Conservation (phyloP, 306 rosid genomes). For the Phaseolus lunatus region DNA sequence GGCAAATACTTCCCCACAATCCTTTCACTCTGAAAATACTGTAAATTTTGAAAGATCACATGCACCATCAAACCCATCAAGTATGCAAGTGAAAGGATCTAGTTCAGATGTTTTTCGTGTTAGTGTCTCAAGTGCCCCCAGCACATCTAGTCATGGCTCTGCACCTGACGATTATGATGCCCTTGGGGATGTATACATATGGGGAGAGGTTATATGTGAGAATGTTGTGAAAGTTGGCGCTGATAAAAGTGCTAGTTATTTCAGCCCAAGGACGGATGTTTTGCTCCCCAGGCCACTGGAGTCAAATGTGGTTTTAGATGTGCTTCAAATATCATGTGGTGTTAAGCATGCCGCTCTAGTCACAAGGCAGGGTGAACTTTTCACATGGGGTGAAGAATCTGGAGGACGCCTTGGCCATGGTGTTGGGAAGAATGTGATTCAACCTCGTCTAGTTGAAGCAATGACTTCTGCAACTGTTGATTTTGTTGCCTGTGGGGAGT, state of each 20-base stretch:
- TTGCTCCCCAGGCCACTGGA: conserved; percentile 91
- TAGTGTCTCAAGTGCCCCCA: conserved; percentile 99
- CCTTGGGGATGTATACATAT: conserved; percentile 93
- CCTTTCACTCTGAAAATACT: conserved; percentile 63
- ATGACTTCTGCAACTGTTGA: conserved; percentile 72
- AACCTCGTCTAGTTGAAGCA: conserved; percentile 89
- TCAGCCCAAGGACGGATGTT: conserved; percentile 75
- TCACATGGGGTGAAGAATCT: conserved; percentile 99
- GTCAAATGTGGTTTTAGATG: conserved; percentile 92
- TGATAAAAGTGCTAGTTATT: conserved; percentile 66
- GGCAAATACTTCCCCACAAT: conserved; percentile 66
- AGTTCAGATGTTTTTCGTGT: conserved; percentile 97
- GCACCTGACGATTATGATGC: conserved; percentile 97
- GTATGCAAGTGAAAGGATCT: conserved; percentile 96
- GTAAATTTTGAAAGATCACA: conserved; percentile 70
- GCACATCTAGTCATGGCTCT: conserved; percentile 98
- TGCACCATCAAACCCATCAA: conserved; percentile 77
- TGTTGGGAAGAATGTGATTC: conserved; percentile 84
- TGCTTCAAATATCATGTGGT: conserved; percentile 91
- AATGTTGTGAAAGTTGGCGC: conserved; percentile 79
- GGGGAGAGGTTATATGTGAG: conserved; percentile 96
- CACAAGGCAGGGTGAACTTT: conserved; percentile 95
- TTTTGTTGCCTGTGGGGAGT: conserved; percentile 97
- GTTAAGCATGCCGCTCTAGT: conserved; percentile 93
- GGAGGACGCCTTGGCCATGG: conserved; percentile 99